Conservation (phyloP, 2,329 filamentous ascomycete genomes). For the Niveomyces coronatus region DNA sequence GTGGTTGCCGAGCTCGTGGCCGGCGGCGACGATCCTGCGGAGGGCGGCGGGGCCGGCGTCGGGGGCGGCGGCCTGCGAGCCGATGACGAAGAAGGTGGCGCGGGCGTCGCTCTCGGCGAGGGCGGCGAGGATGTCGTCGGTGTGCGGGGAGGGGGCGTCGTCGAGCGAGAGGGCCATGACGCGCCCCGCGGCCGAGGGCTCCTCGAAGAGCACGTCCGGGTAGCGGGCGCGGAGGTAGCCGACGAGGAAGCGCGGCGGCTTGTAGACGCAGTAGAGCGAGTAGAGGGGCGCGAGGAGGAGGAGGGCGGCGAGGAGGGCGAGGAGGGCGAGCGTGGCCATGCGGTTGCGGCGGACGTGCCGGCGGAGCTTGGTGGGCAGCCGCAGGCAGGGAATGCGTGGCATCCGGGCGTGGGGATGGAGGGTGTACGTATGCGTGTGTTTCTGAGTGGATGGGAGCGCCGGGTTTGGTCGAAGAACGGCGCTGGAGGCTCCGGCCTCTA, state of each 20-base stretch:
- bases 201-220: slow-evolving; percentile 71
- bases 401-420: too few relatives aligned
- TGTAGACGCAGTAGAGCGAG: slow-evolving; percentile 63
- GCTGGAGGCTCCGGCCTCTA: too few relatives aligned
- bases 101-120: slow-evolving; percentile 55
- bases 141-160: slow-evolving; percentile 69
- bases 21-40: slow-evolving; percentile 45
- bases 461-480: too few relatives aligned
- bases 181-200: slow-evolving; percentile 45
- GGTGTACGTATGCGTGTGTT: neutral
- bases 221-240: slow-evolving; percentile 58
- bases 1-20: slow-evolving; percentile 75
- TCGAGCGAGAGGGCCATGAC: slow-evolving; percentile 78
- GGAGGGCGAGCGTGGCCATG: slow-evolving; percentile 41
- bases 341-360: slow-evolving; percentile 48
- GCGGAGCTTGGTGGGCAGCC: slow-evolving; percentile 45
- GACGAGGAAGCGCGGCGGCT: slow-evolving; percentile 64
- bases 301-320: slow-evolving; percentile 27
- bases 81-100: slow-evolving; percentile 86
- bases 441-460: too few relatives aligned
- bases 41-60: slow-evolving; percentile 46
- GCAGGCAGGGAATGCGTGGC: slow-evolving; percentile 37
- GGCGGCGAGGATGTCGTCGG: slow-evolving; percentile 56
- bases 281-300: slow-evolving; percentile 29
- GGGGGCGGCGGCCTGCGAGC: slow-evolving; percentile 52